Base-by-base conservation (phyloP, 805 yeast species). In the Hanseniaspora pseudoguilliermondii region DNA sequence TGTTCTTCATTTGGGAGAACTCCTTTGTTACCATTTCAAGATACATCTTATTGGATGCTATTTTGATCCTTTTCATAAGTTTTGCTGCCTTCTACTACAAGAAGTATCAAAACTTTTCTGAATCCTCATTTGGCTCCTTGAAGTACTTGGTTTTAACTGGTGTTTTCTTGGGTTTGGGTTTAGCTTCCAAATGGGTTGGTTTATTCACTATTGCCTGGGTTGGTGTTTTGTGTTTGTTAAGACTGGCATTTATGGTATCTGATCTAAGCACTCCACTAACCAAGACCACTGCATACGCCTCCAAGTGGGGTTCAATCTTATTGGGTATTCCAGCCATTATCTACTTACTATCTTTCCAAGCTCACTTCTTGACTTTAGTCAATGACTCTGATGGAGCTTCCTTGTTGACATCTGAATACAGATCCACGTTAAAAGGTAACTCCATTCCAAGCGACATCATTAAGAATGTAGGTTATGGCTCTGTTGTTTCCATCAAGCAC, bases 161-260 rank as follows among this genome's bases (percentile, higher is more conserved):
- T 61, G 66, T 82, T 54, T 80, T 81, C n/a, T 70, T 85, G 57
- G 95, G 93, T 54, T 72, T 84, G 57, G 84, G 93, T 4, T 70
- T 81, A 21, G 78, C 85, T 25, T 80, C 90, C 35, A 86, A 86
- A 69, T 85, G 93, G 93, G 93, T 85, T 47, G 95, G 95, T 59
- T 70, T 85, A 41, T 85, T 85, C 71, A 86, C 95, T 20, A 66
- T 86, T 57, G 84, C 84, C 3, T 86, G 91, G 91, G 76, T 81
- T 58, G 95, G 93, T 53, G 53, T 75, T 2, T 66, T 77, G 57
- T 83, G 84, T 64, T 66, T 77, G 18, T 72, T 76, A 66, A 84
- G 82, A 63, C 63, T 86, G 60, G 84, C 90, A 90, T 76, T 84
- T 60, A 66, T 80, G 57, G 66, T 84, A 62, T 93, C 93, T 65